phyloP scores from a whole-genome alignment of 2,329 filamentous ascomycete genomes.

The Hypomyces rosellus region DNA sequence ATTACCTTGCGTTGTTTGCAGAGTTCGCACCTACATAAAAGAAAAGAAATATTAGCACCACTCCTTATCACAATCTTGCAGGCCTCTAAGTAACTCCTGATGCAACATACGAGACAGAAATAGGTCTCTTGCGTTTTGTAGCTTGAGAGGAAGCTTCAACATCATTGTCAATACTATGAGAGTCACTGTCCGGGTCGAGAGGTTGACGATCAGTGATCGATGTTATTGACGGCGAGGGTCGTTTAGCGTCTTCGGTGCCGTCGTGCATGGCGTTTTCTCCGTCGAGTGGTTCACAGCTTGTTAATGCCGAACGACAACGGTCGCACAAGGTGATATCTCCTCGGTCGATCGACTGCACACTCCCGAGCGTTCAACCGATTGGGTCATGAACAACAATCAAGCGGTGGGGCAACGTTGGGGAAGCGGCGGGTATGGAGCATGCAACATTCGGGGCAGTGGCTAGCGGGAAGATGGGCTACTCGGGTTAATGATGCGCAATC shows the following conservation, averaged over 20 bases:
- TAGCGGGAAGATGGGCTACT: constrained; percentile 4
- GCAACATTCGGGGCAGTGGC: constrained; percentile 12
- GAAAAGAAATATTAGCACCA: neutral
- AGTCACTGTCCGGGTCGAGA: constrained; percentile 42
- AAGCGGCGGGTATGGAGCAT: neutral
- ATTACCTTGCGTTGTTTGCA: constrained; percentile 74
- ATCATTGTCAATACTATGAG: constrained; percentile 42
- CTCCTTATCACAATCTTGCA: neutral
- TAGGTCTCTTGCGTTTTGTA: constrained; percentile 53
- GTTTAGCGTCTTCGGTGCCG: constrained; percentile 15
- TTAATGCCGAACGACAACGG: neutral
- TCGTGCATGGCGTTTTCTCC: constrained; percentile 17
- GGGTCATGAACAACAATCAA: constrained; percentile 1
- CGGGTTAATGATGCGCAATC: constrained; percentile 17
- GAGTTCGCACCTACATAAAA: constrained; percentile 57
- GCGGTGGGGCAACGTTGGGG: constrained; percentile 4
- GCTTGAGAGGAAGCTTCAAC: constrained; percentile 28
- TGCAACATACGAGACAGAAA: constrained; percentile 51
- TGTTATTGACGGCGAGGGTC: constrained; percentile 16
- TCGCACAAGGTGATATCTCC: neutral
- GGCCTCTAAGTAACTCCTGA: too few species aligned
- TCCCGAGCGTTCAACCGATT: neutral
- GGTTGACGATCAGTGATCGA: constrained; percentile 28
- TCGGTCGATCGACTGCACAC: neutral
- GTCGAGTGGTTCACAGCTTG: neutral